Percentiles rank a stretch among this genome's conserved stretches.
These are phyloP conservation scores for Sporisorium sorghi DNA, from an alignment of 1,284 basidiomycete species.

Conservation along the genomic window DNA sequence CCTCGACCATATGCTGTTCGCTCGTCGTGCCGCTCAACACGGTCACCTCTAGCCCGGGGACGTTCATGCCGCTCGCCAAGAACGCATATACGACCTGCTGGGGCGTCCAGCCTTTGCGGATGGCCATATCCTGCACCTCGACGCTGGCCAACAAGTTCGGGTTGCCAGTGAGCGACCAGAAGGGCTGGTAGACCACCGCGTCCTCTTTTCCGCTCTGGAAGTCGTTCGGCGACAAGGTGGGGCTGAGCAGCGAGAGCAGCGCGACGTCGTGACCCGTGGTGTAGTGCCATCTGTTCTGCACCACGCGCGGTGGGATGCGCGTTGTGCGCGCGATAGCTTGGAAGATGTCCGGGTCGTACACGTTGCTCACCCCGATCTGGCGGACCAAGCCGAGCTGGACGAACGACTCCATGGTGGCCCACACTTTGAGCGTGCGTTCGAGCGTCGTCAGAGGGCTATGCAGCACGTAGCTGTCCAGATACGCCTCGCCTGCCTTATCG, in stretches of 20 bases:
- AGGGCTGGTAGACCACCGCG: conserved; percentile 61
- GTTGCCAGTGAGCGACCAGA: conserved; percentile 67
- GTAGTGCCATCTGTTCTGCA: conserved; percentile 68
- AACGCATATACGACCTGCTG: conserved; percentile 63
- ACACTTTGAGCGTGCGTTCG: conserved; percentile 60
- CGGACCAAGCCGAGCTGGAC: conserved; percentile 58
- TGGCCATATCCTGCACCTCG: conserved; percentile 47
- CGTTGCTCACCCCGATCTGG: conserved; percentile 60
- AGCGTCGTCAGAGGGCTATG: conserved; percentile 61
- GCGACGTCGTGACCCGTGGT: conserved; percentile 67
- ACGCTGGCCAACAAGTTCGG: conserved; percentile 45
- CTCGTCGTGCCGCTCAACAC: conserved; percentile 60
- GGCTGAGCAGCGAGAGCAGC: conserved; percentile 56
- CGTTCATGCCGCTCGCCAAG: conserved; percentile 54
- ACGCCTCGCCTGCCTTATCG: conserved; percentile 42
- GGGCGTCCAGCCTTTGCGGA: conserved; percentile 43
- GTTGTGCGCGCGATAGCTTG: conserved; percentile 44
- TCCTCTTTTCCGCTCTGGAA: conserved; percentile 18
- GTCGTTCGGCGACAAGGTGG: conserved; percentile 60
- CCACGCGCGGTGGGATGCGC: conserved; percentile 45
- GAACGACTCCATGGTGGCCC: conserved; percentile 61
- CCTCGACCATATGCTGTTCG: conserved; percentile 60
- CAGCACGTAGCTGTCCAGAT: conserved; percentile 62
- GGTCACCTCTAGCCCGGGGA: conserved; percentile 50
- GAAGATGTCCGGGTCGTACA: conserved; percentile 65